Base-by-base conservation (phyloP, 164 flowering plant species). In the Tetrastigma voinierianum region DNA sequence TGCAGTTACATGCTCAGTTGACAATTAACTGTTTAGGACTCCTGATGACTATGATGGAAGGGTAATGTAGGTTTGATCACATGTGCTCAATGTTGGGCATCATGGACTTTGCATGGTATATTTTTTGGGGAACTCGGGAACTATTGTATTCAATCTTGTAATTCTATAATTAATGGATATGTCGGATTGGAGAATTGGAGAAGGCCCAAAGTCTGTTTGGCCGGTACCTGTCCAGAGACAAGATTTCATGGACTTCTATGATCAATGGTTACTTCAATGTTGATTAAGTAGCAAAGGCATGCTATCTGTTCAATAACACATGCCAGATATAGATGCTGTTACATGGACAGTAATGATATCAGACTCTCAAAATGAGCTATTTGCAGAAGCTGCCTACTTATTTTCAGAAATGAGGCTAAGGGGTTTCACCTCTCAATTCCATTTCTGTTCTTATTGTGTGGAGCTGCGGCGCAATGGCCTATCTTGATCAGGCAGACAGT, bases 341-440 rank as follows among this genome's bases (percentile, higher is more conserved):
- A 77, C 90, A 8, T 87, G 89, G 87, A 86, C 90, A n/a, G 77
- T 72, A 17, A 84, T 84, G 87, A 76, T 86, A 66, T 81, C 84
- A 11, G 86, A 73, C 55, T 75, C 80, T 49, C 80, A 74, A 56
- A 84, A 86, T 74, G 90, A 86, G 67, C 75, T 76, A 10, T 77
- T 86, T 55, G 16, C 58, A 6, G 79, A 84, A 67, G 85, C 88
- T 61, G 59, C 65, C 17, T 11, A 57, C 57, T 66, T 77, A 4
- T 81, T 84, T 59, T 62, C 66, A 9, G 74, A 75, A 43, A 86
- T 86, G 90, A 54, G 58, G 9, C 46, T 40, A 51, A 60, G 84
- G 83, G 21, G 48, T 84, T 69, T 57, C 25, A 0, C 85, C 85
- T 24, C 61, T 79, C 24, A 68, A 62, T 66, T 57, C 77, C 6